A percentile compares a stretch with the other conserved stretches of the same genome.
Evolutionary conservation across 176 grass and related monocot species (phyloP).

Genomic region (Oryza rufipogon): DNA sequence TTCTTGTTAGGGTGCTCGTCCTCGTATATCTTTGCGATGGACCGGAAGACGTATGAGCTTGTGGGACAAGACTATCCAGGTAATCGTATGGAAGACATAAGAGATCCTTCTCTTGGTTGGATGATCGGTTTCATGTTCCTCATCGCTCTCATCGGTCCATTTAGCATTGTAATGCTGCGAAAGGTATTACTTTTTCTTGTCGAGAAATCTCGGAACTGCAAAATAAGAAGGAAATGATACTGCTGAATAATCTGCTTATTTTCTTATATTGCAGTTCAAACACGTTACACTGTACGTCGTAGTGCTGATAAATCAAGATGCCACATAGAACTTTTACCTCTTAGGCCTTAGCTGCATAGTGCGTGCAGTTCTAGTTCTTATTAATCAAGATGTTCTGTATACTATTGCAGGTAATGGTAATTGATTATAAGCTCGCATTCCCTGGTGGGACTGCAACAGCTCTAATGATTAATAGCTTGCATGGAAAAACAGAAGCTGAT

Average conservation of each 20-base stretch:
- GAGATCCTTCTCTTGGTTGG: slow-evolving; percentile 52
- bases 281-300: neutral
- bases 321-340: neutral
- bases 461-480: slow-evolving; percentile 53
- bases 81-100: slow-evolving; percentile 42
- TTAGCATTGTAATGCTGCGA: slow-evolving; percentile 47
- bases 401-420: slow-evolving; percentile 48
- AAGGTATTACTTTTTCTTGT: slow-evolving; percentile 33
- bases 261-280: neutral
- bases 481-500: slow-evolving; percentile 45
- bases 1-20: slow-evolving; percentile 38
- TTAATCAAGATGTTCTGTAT: neutral
- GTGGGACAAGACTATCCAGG: slow-evolving; percentile 47
- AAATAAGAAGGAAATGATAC: neutral
- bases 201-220: neutral
- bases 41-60: slow-evolving; percentile 47
- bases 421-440: slow-evolving; percentile 58
- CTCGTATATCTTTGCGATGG: slow-evolving; percentile 53
- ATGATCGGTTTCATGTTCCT: slow-evolving; percentile 53
- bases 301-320: neutral
- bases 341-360: neutral
- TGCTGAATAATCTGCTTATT: neutral
- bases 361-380: neutral
- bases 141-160: slow-evolving; percentile 48
- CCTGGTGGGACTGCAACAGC: slow-evolving; percentile 59